Evolutionary conservation across 2,329 filamentous ascomycete species (phyloP).

Genomic region (Curvularia eragrostidis): DNA sequence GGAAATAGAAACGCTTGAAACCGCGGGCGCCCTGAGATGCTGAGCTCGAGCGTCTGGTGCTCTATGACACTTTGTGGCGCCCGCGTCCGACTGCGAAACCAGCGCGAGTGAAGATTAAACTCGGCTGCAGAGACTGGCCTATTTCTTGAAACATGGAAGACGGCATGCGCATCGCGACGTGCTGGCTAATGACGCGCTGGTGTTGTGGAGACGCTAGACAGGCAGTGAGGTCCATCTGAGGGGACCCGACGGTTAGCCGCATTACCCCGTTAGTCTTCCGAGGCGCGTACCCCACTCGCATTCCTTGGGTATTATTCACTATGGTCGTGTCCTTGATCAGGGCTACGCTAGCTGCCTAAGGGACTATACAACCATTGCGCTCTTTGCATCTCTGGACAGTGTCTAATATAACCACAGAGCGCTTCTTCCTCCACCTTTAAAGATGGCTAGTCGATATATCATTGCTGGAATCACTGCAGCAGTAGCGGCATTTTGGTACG

Average conservation of each 20-base stretch:
- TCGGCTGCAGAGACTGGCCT: neutral
- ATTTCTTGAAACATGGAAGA: neutral
- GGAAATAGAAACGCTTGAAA: slow-evolving; percentile 16
- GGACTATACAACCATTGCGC: neutral
- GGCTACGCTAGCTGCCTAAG: neutral
- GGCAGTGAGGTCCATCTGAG: slow-evolving; percentile 15
- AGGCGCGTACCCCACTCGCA: slow-evolving; percentile 1
- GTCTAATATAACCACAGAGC: neutral
- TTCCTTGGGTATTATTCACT: neutral
- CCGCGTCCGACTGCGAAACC: neutral
- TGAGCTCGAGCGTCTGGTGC: slow-evolving; percentile 1
- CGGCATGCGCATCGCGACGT: neutral
- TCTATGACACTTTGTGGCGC: neutral
- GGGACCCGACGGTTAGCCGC: slow-evolving; percentile 19
- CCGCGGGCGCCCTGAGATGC: slow-evolving; percentile 3
- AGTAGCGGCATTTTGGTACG: slow-evolving; percentile 27
- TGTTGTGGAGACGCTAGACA: slow-evolving; percentile 18
- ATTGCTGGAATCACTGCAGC: slow-evolving; percentile 22
- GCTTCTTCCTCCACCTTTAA: neutral
- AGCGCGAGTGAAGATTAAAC: neutral
- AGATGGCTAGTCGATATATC: slow-evolving; percentile 17
- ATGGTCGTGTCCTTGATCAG: neutral
- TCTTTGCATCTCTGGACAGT: neutral
- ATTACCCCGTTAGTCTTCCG: slow-evolving; percentile 3
- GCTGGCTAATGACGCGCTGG: neutral